Conservation (phyloP, 2,329 filamentous ascomycete genomes). For the Aspergillus ochraceoroseus region DNA sequence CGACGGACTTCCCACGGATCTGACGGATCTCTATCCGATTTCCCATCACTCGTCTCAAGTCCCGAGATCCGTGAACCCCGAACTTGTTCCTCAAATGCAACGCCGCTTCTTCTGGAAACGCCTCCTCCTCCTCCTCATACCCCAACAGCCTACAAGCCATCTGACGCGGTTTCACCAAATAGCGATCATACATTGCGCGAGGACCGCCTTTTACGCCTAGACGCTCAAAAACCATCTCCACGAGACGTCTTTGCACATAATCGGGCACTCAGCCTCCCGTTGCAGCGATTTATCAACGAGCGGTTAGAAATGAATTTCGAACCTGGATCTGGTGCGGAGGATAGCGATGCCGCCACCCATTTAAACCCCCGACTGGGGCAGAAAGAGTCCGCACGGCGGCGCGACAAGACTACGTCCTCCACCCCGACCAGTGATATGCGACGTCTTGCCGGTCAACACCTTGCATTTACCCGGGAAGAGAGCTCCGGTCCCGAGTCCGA, state of each 20-base stretch:
- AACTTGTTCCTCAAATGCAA: constrained; percentile 28
- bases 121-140: constrained; percentile 25
- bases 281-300: constrained; percentile 41
- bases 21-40: constrained; percentile 30
- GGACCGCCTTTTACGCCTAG: constrained; percentile 29
- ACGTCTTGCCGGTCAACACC: constrained; percentile 11
- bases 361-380: constrained; percentile 10
- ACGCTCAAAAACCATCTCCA: constrained; percentile 24
- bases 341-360: constrained; percentile 26
- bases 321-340: constrained; percentile 15
- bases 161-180: constrained; percentile 20
- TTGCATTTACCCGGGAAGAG: constrained; percentile 17
- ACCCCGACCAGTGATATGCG: constrained; percentile 10
- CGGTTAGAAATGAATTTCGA: constrained; percentile 29
- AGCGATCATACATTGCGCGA: constrained; percentile 31
- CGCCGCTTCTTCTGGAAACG: constrained; percentile 22
- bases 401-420: constrained; percentile 16
- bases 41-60: constrained; percentile 31
- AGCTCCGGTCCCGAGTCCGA: constrained; percentile 14
- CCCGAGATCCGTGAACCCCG: constrained; percentile 26
- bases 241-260: constrained; percentile 26
- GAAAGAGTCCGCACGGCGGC: constrained; percentile 7
- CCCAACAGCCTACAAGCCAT: constrained; percentile 18
- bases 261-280: constrained; percentile 35
- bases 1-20: constrained; percentile 31